Conservation (phyloP, 2,329 filamentous ascomycete genomes). For the Aspergillus fumigatus region DNA sequence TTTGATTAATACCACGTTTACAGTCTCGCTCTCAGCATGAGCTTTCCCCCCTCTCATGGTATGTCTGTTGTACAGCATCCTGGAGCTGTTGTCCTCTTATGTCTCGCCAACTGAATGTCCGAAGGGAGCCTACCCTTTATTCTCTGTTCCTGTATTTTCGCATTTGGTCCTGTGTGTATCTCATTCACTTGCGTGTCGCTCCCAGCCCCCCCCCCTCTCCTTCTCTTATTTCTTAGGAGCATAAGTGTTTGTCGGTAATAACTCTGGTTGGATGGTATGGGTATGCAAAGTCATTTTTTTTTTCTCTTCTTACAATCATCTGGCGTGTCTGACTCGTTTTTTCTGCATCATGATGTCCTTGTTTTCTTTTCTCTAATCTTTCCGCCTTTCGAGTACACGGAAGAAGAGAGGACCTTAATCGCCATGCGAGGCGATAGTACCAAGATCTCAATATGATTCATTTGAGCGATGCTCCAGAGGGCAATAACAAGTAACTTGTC, state of each 20-base stretch:
- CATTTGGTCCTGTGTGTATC: conserved; percentile 4
- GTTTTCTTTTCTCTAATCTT: background rate
- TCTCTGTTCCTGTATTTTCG: conserved; percentile 2
- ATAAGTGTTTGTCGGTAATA: background rate
- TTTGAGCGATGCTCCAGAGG: background rate
- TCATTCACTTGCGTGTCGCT: background rate
- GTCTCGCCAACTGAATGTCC: conserved; percentile 1
- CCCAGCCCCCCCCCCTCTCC: background rate
- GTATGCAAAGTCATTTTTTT: conserved; percentile 2
- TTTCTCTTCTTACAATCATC: background rate
- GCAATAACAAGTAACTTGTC: background rate
- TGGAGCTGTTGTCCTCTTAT: conserved; percentile 2
- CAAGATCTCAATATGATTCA: background rate
- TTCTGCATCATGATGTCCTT: background rate
- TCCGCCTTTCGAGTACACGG: background rate
- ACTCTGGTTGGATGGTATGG: conserved; percentile 3
- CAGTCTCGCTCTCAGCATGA: background rate
- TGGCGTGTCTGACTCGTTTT: background rate
- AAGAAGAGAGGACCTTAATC: background rate
- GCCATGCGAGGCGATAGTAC: background rate
- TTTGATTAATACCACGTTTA: conserved; percentile 21
- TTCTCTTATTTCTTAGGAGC: background rate
- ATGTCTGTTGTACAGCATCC: conserved; percentile 2
- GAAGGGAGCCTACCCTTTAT: background rate
- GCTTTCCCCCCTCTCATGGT: conserved; percentile 2